Evolutionary conservation across 2,329 filamentous ascomycete genomes (phyloP), one percentile per base, ranked within the genome.

Genomic region (Phaeosphaeriaceae sp.): DNA sequence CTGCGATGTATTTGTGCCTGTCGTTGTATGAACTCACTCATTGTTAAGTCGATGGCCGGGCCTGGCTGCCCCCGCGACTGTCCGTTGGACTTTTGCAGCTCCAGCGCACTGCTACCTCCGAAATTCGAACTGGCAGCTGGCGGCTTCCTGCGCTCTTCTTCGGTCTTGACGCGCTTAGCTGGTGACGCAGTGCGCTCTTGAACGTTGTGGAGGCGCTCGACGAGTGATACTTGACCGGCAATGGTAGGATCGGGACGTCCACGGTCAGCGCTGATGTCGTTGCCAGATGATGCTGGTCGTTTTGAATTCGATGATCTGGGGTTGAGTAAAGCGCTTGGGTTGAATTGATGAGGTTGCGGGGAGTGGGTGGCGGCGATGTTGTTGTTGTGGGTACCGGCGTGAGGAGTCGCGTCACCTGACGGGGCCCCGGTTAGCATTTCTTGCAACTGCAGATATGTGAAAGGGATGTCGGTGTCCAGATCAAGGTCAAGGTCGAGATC

Each of bases 191-290:
- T 81, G 24, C 93, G 89, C 51, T 89, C 84, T 64, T 91, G 85
- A 15, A 96, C 86, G 64, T 89, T 88, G 73, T 93, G 91, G 73
- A 93, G 83, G 31, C 87, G 85, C 75, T 96, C 91, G 47, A 96
- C 86, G 79, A 93, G 86, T 54, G 79, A 79, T 10, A 84, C 82
- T 65, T 87, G 83, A 24, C 86, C 85, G 17, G 54, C 41, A 27
- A 57, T 65, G 19, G 60, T 58, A 13, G 60, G 53, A 7, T 71
- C 67, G 4, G 67, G 62, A 42, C 66, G 61, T 48, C 70, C 71
- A 22, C 69, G 65, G 22, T 73, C 68, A 20, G 45, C 33, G 7
- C 65, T 66, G 24, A 53, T 27, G 6, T 66, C 66, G 22, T 52
- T 56, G 27, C 65, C 62, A 7, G 66, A 60, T 6, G 69, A 67